Evolutionary conservation across 768 basidiomycete genomes (phyloP).

Genomic region (Lactarius indigo): DNA sequence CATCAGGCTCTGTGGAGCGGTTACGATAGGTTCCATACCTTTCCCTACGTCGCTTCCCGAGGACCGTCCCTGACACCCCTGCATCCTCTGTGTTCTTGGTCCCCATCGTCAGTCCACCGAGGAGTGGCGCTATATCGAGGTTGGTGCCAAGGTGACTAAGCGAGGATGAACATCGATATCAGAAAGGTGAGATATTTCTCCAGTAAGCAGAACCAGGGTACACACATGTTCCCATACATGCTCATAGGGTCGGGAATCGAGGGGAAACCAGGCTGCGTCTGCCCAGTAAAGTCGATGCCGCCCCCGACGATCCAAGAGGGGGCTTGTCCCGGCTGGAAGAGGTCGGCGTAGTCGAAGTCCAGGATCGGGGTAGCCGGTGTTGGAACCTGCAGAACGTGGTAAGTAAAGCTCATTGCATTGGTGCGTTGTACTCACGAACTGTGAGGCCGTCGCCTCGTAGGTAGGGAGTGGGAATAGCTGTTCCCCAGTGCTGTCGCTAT

Average conservation of each 20-base stretch:
- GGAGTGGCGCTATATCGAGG: background rate
- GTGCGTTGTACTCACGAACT: background rate
- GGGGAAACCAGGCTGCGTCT: background rate
- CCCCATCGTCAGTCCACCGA: background rate
- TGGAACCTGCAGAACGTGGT: background rate
- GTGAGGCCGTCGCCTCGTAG: background rate
- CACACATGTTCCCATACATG: background rate
- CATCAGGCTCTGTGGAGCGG: background rate
- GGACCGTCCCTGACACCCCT: background rate
- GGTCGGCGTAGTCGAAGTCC: background rate
- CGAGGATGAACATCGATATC: background rate
- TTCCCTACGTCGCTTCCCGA: background rate
- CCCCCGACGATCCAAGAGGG: background rate
- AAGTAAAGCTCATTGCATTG: background rate
- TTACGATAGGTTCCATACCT: background rate
- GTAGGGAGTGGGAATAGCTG: background rate
- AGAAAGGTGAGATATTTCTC: background rate
- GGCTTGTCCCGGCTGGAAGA: background rate
- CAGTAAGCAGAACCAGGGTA: background rate
- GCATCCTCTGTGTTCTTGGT: background rate
- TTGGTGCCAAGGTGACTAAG: background rate
- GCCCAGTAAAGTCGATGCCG: background rate
- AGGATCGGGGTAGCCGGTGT: background rate
- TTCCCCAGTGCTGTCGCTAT: background rate
- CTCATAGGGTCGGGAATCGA: background rate